phyloP scores from a whole-genome alignment of 164 flowering plant species.

The Sextonia rubra region DNA sequence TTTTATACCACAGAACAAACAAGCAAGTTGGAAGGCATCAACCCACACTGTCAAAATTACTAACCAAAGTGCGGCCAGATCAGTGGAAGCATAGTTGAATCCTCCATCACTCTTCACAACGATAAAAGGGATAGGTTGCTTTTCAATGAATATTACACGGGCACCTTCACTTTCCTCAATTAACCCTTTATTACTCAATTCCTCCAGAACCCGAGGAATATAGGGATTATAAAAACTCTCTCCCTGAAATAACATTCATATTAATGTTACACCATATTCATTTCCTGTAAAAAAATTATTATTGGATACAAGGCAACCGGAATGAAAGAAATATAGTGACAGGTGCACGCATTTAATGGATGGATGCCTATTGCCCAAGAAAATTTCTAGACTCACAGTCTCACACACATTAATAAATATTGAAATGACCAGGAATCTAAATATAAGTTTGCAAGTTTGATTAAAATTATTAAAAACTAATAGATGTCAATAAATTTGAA shows the following conservation, averaged over 20 bases:
- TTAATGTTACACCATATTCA: background rate
- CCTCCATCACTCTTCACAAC: slow-evolving; percentile 97
- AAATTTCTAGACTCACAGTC: too few species aligned
- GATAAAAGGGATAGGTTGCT: slow-evolving; percentile 76
- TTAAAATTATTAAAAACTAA: too few species aligned
- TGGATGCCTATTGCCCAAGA: too few species aligned
- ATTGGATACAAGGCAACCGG: background rate
- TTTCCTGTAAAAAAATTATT: background rate
- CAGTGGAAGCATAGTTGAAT: slow-evolving; percentile 94
- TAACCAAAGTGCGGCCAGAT: slow-evolving; percentile 91
- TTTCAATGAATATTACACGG: slow-evolving; percentile 78
- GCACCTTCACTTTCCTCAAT: slow-evolving; percentile 93
- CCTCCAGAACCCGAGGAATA: slow-evolving; percentile 62
- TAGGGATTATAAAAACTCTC: slow-evolving; percentile 94
- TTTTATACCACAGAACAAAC: background rate
- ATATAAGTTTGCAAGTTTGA: too few species aligned
- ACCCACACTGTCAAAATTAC: slow-evolving; percentile 18
- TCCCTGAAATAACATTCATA: slow-evolving; percentile 48
- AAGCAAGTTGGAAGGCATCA: background rate
- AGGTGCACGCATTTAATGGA: too few species aligned
- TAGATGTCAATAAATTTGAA: too few species aligned
- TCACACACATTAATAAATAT: too few species aligned
- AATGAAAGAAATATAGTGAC: background rate
- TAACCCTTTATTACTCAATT: slow-evolving; percentile 46
- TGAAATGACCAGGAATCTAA: too few species aligned